Conservation (phyloP, 108 stramenopile genomes). For the Nitzschia inconspicua region DNA sequence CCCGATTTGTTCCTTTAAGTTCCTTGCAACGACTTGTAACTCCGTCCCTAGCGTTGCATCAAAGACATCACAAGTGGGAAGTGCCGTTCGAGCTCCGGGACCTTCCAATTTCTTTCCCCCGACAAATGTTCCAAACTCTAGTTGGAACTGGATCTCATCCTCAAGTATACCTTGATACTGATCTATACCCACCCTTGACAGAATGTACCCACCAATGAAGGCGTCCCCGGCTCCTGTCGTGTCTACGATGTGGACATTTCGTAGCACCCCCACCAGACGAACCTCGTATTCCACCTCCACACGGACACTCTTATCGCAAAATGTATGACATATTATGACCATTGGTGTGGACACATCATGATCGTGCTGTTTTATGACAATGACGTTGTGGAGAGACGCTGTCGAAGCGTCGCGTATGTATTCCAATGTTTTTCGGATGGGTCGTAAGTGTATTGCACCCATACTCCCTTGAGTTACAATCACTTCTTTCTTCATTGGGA, state of each 20-base stretch:
- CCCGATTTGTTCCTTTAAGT: too few species aligned
- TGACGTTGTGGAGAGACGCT: too few species aligned
- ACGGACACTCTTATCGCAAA: background rate
- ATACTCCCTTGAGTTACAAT: slow-evolving; percentile 32
- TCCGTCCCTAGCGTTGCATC: slow-evolving; percentile 22
- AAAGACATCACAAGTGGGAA: slow-evolving; percentile 29
- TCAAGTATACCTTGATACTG: background rate
- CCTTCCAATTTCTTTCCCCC: slow-evolving; percentile 38
- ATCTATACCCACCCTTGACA: background rate
- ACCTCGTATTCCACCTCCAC: slow-evolving; percentile 8
- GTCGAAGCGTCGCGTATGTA: too few species aligned
- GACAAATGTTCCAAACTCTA: slow-evolving; percentile 46
- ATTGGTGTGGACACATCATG: background rate
- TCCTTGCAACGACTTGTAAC: background rate
- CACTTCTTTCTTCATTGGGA: slow-evolving; percentile 11
- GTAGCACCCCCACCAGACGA: slow-evolving; percentile 22
- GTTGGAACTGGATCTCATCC: background rate
- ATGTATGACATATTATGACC: background rate
- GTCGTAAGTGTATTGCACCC: slow-evolving; percentile 41
- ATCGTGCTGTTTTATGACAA: too few species aligned
- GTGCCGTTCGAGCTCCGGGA: slow-evolving; percentile 31
- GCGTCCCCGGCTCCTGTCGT: slow-evolving; percentile 64
- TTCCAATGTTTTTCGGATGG: too few species aligned
- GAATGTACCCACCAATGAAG: slow-evolving; percentile 51
- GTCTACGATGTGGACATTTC: slow-evolving; percentile 35